These are phyloP conservation scores for Fagopyrum esculentum DNA, from an alignment of 148 eudicot genomes.

Conservation along the genomic window DNA sequence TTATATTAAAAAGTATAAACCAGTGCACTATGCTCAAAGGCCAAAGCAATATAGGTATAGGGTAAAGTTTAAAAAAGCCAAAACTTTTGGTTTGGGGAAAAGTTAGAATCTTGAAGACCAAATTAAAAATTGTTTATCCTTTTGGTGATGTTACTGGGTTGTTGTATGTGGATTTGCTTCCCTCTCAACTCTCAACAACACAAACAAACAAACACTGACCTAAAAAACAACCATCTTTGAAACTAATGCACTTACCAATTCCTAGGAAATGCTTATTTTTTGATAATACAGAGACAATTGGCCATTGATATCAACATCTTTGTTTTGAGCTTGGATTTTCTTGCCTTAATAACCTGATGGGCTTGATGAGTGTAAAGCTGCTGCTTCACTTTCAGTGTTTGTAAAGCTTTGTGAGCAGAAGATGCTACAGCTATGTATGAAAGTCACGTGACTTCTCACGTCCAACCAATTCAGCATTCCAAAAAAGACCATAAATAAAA, in stretches of 20 bases:
- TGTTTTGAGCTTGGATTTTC: not conserved
- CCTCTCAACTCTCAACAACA: conserved; percentile 7
- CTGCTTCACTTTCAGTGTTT: not conserved
- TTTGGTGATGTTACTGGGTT: conserved; percentile 4
- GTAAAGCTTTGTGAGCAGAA: not conserved
- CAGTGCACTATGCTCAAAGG: not conserved
- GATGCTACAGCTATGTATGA: not conserved
- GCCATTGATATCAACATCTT: not conserved
- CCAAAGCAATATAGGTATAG: not conserved
- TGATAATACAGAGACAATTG: not conserved
- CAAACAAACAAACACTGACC: conserved; percentile 7
- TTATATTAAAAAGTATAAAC: not conserved
- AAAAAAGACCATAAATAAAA: not conserved
- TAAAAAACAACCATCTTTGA: conserved; percentile 11
- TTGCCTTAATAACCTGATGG: not conserved
- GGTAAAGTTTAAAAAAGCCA: not conserved
- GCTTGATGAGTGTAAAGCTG: not conserved
- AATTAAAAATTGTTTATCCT: not conserved
- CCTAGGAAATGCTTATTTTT: not conserved
- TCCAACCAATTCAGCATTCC: conserved; percentile 10
- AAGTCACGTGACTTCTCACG: conserved; percentile 12
- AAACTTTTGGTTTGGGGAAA: conserved; percentile 5
- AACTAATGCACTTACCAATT: not conserved
- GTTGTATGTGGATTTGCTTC: conserved; percentile 8
- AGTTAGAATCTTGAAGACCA: conserved; percentile 1